Percentiles rank a stretch among this genome's conserved stretches.
Evolutionary conservation across 75 land plant species (phyloP).

Genomic region (Pinus albicaulis): DNA sequence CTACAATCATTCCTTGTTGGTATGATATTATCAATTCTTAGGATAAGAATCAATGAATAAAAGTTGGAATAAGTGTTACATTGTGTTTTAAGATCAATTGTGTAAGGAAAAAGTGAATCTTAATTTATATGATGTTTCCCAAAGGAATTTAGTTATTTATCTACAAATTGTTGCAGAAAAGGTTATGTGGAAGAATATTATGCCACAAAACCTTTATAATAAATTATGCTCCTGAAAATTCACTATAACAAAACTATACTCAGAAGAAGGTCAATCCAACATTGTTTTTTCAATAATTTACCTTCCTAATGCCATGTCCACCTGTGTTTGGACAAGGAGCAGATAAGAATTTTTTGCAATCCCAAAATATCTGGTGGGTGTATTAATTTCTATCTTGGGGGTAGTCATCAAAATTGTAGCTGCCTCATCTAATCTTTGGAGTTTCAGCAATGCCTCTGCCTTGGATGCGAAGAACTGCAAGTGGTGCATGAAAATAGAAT

Average conservation of each 20-base stretch:
- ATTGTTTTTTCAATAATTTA: not conserved
- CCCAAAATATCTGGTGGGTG: conserved; percentile 40
- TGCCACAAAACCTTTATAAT: no score
- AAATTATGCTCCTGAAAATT: no score
- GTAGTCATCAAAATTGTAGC: conserved; percentile 29
- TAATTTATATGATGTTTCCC: not conserved
- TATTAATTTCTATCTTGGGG: conserved; percentile 39
- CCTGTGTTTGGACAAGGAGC: conserved; percentile 61
- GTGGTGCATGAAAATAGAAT: not conserved
- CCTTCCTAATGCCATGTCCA: conserved; percentile 58
- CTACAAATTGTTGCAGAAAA: not conserved
- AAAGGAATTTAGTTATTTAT: not conserved
- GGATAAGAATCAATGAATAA: not conserved
- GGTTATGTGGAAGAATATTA: no score
- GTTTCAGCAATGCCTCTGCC: conserved; percentile 87
- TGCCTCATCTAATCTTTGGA: conserved; percentile 74
- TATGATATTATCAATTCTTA: not conserved
- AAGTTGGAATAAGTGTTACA: not conserved
- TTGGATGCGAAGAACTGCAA: conserved; percentile 61
- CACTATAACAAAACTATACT: conserved; percentile 1
- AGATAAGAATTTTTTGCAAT: conserved; percentile 55
- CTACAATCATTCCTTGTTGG: not conserved
- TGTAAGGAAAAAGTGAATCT: not conserved
- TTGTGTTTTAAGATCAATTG: not conserved
- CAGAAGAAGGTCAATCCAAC: not conserved